A percentile compares a stretch with the other conserved stretches of the same genome.
Evolutionary conservation across 441 rosid genomes (phyloP).

Genomic region (Pelargonium fulgidum): DNA sequence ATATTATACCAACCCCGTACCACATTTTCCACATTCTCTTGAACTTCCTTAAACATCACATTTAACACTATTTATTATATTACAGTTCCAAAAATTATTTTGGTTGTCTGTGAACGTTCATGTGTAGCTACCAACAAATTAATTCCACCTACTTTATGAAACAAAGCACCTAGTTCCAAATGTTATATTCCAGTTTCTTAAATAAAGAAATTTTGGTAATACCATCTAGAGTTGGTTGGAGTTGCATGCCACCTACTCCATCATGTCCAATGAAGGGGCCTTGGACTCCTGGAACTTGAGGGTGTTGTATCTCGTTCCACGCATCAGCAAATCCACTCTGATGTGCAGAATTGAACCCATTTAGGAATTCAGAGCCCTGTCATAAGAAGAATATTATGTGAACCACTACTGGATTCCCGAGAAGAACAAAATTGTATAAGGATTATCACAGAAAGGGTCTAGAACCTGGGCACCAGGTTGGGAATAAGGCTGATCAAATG

Average conservation of each 20-base stretch:
- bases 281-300: slow-evolving; percentile 13
- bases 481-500: slow-evolving; percentile 52
- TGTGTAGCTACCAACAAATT: neutral
- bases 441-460: neutral
- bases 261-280: slow-evolving; percentile 34
- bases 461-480: slow-evolving; percentile 69
- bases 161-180: neutral
- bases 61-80: neutral
- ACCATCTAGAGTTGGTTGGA: slow-evolving; percentile 67
- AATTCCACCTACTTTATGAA: neutral
- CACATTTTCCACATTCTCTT: neutral
- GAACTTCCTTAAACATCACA: neutral
- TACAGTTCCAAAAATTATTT: neutral
- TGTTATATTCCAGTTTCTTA: neutral
- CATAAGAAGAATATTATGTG: neutral
- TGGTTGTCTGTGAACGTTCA: neutral
- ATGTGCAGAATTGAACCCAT: slow-evolving; percentile 53
- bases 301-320: slow-evolving; percentile 73
- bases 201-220: slow-evolving; percentile 12
- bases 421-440: neutral
- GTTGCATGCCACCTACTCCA: slow-evolving; percentile 25
- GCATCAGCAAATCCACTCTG: slow-evolving; percentile 62
- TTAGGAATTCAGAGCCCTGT: slow-evolving; percentile 72
- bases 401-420: neutral
- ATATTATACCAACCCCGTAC: neutral